Evolutionary conservation across 257 asterid species (phyloP), one percentile per base, ranked within the genome.

Genomic region (Forsythia viridissima): DNA sequence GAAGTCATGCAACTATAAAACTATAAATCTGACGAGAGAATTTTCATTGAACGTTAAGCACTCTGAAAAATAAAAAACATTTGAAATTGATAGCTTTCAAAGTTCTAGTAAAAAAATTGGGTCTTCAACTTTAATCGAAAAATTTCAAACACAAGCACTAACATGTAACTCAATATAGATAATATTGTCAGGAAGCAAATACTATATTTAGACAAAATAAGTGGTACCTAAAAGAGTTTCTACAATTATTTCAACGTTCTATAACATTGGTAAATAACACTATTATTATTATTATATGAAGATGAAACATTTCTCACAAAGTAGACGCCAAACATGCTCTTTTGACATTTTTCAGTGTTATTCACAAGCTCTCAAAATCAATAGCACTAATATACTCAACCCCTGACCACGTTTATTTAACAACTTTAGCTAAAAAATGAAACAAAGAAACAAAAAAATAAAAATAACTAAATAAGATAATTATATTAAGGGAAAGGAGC

Each of bases 121-220:
- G 75, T 38, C 42, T 41, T 65, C n/a, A 78, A 46, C 38, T 76
- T 37, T 36, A 37, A 7, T 21, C 73, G 13, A 66, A 30, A 75
- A 43, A 18, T 30, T 30, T 30, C 34, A 30, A 30, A 30, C 34
- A 30, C 2, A 1, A 30, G 34, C 24, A 30, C 34, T 34, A 30
- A 30, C 57, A 68, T 63, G 51, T 48, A 68, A 13, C 52, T 2
- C 61, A 21, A 4, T 21, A 44, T 30, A 5, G 36, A 38, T 18
- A 46, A 2, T 18, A n/a, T 55, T 82, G 8, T 78, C 63, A 52
- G 4, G 24, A 76, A 20, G 24, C 74, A 66, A 36, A n/a, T 30
- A 30, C 43, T 65, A 10, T 15, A 75, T 51, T 11, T 8, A 18
- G 6, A 37, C 10, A 11, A 75, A 39, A 4, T 43, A 18, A 39